These are phyloP conservation scores for Lenzites betulinus DNA, from an alignment of 768 basidiomycete species.

Conservation along the genomic window DNA sequence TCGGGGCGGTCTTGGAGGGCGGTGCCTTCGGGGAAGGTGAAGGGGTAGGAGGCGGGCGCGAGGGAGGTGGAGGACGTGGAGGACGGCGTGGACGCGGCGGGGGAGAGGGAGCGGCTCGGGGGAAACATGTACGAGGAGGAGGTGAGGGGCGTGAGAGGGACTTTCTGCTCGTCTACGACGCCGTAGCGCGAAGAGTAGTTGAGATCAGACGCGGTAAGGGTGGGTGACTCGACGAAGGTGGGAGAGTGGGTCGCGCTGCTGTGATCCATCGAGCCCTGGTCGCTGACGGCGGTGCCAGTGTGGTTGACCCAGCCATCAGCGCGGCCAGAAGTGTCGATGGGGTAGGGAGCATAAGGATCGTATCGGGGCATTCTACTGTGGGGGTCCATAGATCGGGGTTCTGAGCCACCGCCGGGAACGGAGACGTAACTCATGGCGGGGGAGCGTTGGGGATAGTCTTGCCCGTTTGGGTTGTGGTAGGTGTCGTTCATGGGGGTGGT, in stretches of 20 bases:
- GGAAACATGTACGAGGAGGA: conserved; percentile 58
- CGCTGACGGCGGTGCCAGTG: conserved; percentile 43
- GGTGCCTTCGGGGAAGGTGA: conserved; percentile 58
- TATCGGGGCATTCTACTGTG: conserved; percentile 49
- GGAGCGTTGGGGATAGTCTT: conserved; percentile 48
- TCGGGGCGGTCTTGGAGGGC: conserved; percentile 59
- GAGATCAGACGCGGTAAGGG: conserved; percentile 50
- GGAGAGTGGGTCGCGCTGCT: conserved; percentile 55
- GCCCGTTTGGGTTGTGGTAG: conserved; percentile 43
- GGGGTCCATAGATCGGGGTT: conserved; percentile 30
- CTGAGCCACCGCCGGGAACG: conserved; percentile 34
- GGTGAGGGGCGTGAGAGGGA: conserved; percentile 51
- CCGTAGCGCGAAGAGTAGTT: conserved; percentile 47
- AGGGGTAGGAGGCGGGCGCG: conserved; percentile 67
- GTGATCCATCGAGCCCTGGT: conserved; percentile 43
- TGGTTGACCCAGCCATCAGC: conserved; percentile 33
- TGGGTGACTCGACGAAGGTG: conserved; percentile 57
- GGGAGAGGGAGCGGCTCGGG: conserved; percentile 72
- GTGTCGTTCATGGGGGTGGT: conserved; percentile 44
- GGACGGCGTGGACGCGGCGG: conserved; percentile 62
- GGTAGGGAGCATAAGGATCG: conserved; percentile 46
- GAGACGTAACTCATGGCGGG: conserved; percentile 42
- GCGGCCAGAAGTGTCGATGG: conserved; percentile 37
- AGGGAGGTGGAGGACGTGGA: conserved; percentile 54
- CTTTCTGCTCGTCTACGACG: conserved; percentile 57